A percentile compares a stretch with the other conserved stretches of the same genome.
These are phyloP conservation scores for Atkinsonella texensis DNA, from an alignment of 2,329 filamentous ascomycete genomes.

Conservation along the genomic window DNA sequence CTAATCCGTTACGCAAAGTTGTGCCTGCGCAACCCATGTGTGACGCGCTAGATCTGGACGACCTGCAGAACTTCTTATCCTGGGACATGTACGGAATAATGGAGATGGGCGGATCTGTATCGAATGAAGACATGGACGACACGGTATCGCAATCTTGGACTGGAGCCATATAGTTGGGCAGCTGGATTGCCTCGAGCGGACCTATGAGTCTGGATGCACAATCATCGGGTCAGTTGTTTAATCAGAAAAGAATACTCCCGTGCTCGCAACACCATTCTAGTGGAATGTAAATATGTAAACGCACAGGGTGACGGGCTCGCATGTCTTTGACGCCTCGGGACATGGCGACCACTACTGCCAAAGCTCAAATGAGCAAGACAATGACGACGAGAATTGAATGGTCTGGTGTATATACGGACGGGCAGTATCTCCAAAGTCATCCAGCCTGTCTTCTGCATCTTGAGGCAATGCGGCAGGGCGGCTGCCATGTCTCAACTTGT, in stretches of 20 bases:
- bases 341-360: no score
- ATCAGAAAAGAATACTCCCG: not conserved
- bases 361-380: no score
- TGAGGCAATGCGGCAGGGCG: no score
- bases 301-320: not conserved
- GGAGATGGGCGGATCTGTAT: conserved; percentile 25
- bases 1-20: conserved; percentile 12
- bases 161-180: conserved; percentile 8
- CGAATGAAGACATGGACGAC: conserved; percentile 24
- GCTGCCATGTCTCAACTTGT: no score
- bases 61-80: conserved; percentile 26
- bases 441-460: no score
- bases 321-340: no score
- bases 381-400: no score
- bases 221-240: not conserved
- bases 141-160: conserved; percentile 20
- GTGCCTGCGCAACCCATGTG: conserved; percentile 18
- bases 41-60: conserved; percentile 24
- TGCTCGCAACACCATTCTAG: not conserved
- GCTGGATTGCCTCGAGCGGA: not conserved
- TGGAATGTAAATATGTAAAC: not conserved
- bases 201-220: not conserved
- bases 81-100: conserved; percentile 31
- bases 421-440: no score
- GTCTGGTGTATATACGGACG: no score